Conservation (phyloP, 345 rosid species). For the Mallotus nudiflorus region DNA sequence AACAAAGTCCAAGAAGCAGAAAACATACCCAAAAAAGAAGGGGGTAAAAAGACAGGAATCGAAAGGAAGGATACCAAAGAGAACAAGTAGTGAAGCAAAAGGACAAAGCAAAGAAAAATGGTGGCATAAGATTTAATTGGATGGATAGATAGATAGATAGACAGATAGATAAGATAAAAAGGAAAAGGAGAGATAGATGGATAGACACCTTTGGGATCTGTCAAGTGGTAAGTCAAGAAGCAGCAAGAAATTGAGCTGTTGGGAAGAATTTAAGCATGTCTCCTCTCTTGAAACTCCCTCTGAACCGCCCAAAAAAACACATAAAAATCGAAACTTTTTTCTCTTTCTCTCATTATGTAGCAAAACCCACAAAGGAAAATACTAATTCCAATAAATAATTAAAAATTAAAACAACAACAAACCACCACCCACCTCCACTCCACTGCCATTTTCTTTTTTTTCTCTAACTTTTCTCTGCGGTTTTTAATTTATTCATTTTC, state of each 20-base stretch:
- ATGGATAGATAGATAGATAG: background rate
- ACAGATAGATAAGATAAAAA: too few species aligned
- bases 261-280: constrained; percentile 53
- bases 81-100: too few species aligned
- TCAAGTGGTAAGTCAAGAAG: constrained; percentile 18
- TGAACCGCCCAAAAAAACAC: background rate
- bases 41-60: too few species aligned
- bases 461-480: background rate
- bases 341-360: constrained; percentile 9
- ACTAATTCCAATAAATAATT: background rate
- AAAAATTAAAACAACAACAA: background rate
- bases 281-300: constrained; percentile 40
- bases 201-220: constrained; percentile 36
- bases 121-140: background rate
- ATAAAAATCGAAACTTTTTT: background rate
- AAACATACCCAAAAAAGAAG: too few species aligned
- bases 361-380: background rate
- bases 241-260: constrained; percentile 37
- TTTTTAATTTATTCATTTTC: background rate
- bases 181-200: background rate
- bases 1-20: constrained; percentile 3
- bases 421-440: background rate
- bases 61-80: background rate
- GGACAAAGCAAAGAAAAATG: background rate
- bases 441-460: background rate